These are phyloP conservation scores for Fusarium sp. DNA, from an alignment of 2,329 filamentous ascomycete genomes.

Conservation along the genomic window DNA sequence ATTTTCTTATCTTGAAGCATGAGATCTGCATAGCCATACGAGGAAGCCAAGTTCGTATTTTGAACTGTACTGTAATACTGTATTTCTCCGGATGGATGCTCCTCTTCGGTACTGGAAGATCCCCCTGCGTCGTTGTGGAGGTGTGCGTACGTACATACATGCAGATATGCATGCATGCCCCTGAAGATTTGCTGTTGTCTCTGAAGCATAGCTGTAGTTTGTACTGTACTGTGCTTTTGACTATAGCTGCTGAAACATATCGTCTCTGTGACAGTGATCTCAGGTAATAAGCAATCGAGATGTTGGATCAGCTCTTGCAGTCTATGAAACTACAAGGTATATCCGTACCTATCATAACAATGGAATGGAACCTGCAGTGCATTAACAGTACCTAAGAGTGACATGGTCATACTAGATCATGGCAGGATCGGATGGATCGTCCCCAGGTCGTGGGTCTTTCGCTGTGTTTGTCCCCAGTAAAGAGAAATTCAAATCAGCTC, in stretches of 20 bases:
- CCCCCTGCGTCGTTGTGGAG: constrained; percentile 36
- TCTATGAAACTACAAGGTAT: neutral
- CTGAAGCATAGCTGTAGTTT: constrained; percentile 1
- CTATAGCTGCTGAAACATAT: constrained; percentile 12
- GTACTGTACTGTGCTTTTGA: neutral
- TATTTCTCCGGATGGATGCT: constrained; percentile 22
- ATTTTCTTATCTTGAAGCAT: constrained; percentile 26
- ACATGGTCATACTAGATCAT: constrained; percentile 5
- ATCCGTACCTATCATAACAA: neutral
- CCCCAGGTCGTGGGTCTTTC: constrained; percentile 40
- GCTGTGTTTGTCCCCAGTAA: constrained; percentile 13
- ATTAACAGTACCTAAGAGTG: neutral
- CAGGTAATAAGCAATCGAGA: neutral
- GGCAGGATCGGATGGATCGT: constrained; percentile 43
- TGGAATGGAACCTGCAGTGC: neutral
- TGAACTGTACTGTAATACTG: constrained; percentile 10
- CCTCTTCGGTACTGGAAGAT: constrained; percentile 38
- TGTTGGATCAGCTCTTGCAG: neutral
- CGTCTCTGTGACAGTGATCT: neutral
- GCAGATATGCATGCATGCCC: constrained; percentile 24
- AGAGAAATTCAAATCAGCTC: constrained; percentile 7
- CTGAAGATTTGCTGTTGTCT: constrained; percentile 20
- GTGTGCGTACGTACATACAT: constrained; percentile 15
- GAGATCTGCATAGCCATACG: constrained; percentile 38
- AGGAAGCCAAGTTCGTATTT: constrained; percentile 41